Base-by-base conservation (phyloP, 192 early-diverging fungal genomes). In the Umbelopsis sp. region DNA sequence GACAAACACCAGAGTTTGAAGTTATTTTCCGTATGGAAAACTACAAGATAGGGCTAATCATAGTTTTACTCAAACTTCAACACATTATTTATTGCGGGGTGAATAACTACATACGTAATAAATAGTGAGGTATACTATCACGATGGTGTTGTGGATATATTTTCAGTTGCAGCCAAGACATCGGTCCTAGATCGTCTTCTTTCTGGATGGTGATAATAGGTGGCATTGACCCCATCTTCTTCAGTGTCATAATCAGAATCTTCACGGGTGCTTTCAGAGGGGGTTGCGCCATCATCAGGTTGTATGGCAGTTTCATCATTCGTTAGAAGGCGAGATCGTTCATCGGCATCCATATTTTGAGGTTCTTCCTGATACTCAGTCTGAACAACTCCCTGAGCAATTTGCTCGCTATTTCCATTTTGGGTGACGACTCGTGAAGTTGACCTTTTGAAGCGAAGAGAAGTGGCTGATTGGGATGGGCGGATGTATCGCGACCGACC, bases 161-260 rank as follows among this genome's bases (percentile, higher is more conserved):
- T 53, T 1, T 53, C 52, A 22, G 26, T 26, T 5, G 26, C 14
- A 20, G 26, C 29, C 56, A 62, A 17, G 29, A 26, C 31, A 32
- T 62, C 56, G 7, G 43, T 65, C 65, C 47, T 62, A 11, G 68
- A 75, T 29, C 47, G 73, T 32, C 73, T 45, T 41, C 72, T 71
- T 54, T 84, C 80, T n/a, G 83, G 80, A 38, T 84, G 83, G 50
- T 84, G 83, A 29, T 84, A 84, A 71, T 84, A 84, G 0, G 77
- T 76, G 12, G 72, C 74, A n/a, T 78, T 73, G 0, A 81, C 45
- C 24, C 72, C 79, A 3, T 74, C 68, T 50, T 77, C 71, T 20
- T 79, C 81, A 65, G 45, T 44, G 0, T 68, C 66, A 25, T 52
- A 62, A 20, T 62, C 56, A 29, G 56, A 62, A 26, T 62, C 47